These are phyloP conservation scores for Apiotrichum mycotoxinovorans DNA, from an alignment of 1,284 basidiomycete genomes.

Conservation along the genomic window DNA sequence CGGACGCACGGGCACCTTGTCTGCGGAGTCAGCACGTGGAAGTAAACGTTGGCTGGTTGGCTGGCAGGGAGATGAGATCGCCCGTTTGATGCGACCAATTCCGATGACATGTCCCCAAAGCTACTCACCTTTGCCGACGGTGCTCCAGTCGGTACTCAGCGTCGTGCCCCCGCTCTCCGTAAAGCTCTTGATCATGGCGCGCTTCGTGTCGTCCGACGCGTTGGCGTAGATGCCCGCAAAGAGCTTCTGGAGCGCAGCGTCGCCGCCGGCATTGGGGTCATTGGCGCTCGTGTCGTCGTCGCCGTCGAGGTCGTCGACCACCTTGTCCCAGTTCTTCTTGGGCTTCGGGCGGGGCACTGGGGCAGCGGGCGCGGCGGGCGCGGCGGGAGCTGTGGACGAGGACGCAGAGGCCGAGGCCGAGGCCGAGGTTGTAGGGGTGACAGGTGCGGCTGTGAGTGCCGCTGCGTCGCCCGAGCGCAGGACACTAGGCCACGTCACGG, in stretches of 20 bases:
- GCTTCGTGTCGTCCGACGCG: slow-evolving; percentile 79
- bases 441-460: neutral
- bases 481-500: slow-evolving; percentile 64
- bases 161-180: slow-evolving; percentile 86
- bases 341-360: slow-evolving; percentile 1
- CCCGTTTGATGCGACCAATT: neutral
- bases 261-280: slow-evolving; percentile 41
- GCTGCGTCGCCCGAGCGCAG: slow-evolving; percentile 9
- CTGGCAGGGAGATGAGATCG: too few relatives aligned
- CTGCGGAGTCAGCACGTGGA: slow-evolving; percentile 17
- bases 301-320: slow-evolving; percentile 37
- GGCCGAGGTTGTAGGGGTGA: neutral
- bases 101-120: neutral
- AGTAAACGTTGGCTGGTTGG: neutral
- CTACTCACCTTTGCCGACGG: slow-evolving; percentile 61
- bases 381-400: neutral
- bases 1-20: slow-evolving; percentile 60
- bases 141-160: slow-evolving; percentile 88
- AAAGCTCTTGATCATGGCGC: slow-evolving; percentile 96
- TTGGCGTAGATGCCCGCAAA: slow-evolving; percentile 65
- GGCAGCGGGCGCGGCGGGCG: neutral
- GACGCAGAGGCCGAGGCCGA: neutral
- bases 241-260: slow-evolving; percentile 44
- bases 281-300: slow-evolving; percentile 22
- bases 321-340: slow-evolving; percentile 47